These are phyloP conservation scores for Trichocladium uniseriatum DNA, from an alignment of 495 filamentous ascomycete genomes.

Conservation along the genomic window DNA sequence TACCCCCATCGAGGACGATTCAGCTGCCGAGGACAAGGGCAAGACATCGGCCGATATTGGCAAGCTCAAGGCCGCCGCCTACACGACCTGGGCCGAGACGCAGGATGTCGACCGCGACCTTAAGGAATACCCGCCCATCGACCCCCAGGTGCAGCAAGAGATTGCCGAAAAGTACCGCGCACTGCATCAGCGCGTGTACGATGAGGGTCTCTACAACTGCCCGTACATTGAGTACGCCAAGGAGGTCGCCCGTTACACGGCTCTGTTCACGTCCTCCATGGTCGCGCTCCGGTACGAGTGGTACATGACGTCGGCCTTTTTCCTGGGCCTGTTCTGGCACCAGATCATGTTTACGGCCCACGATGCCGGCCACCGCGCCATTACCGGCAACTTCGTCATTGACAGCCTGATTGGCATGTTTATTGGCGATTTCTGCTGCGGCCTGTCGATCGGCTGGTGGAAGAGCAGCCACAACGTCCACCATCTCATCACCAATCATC, in stretches of 20 bases:
- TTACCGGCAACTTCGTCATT: conserved; percentile 74
- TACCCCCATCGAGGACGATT: too few species aligned
- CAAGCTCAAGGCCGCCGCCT: conserved; percentile 27
- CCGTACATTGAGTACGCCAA: conserved; percentile 72
- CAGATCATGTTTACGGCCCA: conserved; percentile 93
- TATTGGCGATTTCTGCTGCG: conserved; percentile 82
- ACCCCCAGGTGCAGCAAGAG: conserved; percentile 58
- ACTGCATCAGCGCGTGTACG: conserved; percentile 58
- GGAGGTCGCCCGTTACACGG: conserved; percentile 64
- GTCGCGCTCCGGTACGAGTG: conserved; percentile 58
- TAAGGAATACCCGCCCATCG: conserved; percentile 72
- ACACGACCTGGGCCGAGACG: conserved; percentile 40
- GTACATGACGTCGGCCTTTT: conserved; percentile 66
- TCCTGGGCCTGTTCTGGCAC: conserved; percentile 84
- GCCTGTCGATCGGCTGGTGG: conserved; percentile 94
- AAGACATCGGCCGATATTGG: too few species aligned
- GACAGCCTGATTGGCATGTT: conserved; percentile 83
- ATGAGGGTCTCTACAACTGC: conserved; percentile 73
- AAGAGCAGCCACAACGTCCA: conserved; percentile 96
- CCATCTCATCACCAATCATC: conserved; percentile 91
- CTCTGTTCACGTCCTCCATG: conserved; percentile 55
- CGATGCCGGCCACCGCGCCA: conserved; percentile 95
- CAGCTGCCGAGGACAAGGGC: too few species aligned
- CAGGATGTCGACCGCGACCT: conserved; percentile 65
- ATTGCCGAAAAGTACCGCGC: conserved; percentile 73